A percentile compares a stretch with the other conserved stretches of the same genome.
Conservation (phyloP, 768 basidiomycete species). For the Kwoniella sp. region DNA sequence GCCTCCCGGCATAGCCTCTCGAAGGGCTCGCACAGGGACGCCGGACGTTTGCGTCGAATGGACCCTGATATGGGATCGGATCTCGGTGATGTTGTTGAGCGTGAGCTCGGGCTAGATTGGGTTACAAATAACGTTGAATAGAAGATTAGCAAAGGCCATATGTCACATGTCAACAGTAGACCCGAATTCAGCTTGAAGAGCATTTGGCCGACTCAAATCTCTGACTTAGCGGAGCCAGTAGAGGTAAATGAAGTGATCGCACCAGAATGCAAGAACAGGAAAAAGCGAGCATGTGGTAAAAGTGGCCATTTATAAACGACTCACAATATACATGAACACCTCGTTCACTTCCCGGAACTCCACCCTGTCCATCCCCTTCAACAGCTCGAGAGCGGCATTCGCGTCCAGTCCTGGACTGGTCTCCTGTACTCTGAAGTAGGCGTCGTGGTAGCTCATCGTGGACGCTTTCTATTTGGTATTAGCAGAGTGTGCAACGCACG, state of each 20-base stretch:
- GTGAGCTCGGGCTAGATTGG: conserved; percentile 33
- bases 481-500: not conserved
- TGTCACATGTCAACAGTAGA: no score
- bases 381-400: conserved; percentile 29
- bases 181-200: not conserved
- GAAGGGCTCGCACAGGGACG: conserved; percentile 18
- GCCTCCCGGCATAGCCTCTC: conserved; percentile 29
- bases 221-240: no score
- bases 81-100: conserved; percentile 28
- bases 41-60: conserved; percentile 27
- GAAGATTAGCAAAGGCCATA: conserved; percentile 8
- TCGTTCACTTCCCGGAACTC: conserved; percentile 40
- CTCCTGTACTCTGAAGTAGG: conserved; percentile 31
- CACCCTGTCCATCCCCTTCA: conserved; percentile 39
- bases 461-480: conserved; percentile 9
- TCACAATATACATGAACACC: conserved; percentile 44
- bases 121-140: not conserved
- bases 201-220: no score
- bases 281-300: no score
- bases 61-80: conserved; percentile 36
- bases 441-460: conserved; percentile 26
- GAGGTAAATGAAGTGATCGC: no score
- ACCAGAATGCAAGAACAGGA: no score
- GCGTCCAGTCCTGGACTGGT: conserved; percentile 33
- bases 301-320: no score